phyloP scores from a whole-genome alignment of 2,329 filamentous ascomycete species.

The Epichloe bromicola region DNA sequence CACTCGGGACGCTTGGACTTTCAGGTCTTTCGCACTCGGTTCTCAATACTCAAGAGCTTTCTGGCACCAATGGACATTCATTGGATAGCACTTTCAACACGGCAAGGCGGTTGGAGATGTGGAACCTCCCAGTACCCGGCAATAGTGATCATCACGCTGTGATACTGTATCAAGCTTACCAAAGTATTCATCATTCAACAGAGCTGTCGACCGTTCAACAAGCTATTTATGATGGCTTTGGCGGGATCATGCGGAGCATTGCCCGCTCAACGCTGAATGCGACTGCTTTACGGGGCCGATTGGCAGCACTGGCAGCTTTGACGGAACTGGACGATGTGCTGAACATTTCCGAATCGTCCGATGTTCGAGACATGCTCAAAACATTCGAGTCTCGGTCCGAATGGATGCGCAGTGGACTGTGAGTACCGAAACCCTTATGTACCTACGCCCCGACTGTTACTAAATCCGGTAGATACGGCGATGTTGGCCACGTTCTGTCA shows the following conservation, averaged over 20 bases:
- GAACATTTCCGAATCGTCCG: conserved; percentile 41
- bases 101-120: conserved; percentile 73
- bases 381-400: conserved; percentile 51
- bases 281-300: conserved; percentile 37
- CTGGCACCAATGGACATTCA: conserved; percentile 42
- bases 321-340: conserved; percentile 73
- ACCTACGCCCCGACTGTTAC: conserved; percentile 6
- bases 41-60: conserved; percentile 51
- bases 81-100: conserved; percentile 65
- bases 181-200: conserved; percentile 57
- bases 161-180: conserved; percentile 67
- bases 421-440: conserved; percentile 19
- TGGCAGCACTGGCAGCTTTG: conserved; percentile 56
- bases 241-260: conserved; percentile 46
- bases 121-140: conserved; percentile 71
- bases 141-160: conserved; percentile 49
- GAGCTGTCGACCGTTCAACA: conserved; percentile 39
- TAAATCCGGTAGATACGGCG: conserved; percentile 44
- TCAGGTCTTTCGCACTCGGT: conserved; percentile 76
- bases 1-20: conserved; percentile 68
- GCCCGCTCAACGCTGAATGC: conserved; percentile 34
- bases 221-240: conserved; percentile 51
- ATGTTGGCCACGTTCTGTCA: conserved; percentile 69
- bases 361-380: conserved; percentile 48
- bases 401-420: conserved; percentile 80